phyloP scores from a whole-genome alignment of 768 basidiomycete species.

The Coprinopsis cinerea region DNA sequence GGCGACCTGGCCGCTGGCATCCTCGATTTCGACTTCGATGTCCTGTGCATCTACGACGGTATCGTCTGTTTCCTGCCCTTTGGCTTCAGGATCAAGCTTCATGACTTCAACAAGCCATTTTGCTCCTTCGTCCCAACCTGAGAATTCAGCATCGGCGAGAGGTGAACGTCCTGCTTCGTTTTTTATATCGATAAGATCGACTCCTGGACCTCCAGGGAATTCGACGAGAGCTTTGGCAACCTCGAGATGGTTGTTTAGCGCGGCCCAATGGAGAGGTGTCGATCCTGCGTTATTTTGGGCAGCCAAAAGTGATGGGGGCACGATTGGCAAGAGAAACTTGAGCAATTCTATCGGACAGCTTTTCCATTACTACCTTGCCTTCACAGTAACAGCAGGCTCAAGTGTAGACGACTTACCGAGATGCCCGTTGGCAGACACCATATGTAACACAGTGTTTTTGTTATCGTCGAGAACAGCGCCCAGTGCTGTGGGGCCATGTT shows the following conservation, averaged over 20 bases:
- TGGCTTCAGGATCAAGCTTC: constrained; percentile 52
- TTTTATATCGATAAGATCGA: constrained; percentile 68
- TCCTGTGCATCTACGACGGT: constrained; percentile 35
- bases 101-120: constrained; percentile 79
- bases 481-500: constrained; percentile 48
- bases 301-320: constrained; percentile 49
- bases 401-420: constrained; percentile 45
- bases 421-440: constrained; percentile 88
- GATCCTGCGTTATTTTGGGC: constrained; percentile 67
- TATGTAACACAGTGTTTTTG: constrained; percentile 78
- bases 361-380: constrained; percentile 35
- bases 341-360: constrained; percentile 62
- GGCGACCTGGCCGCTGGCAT: constrained; percentile 64
- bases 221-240: constrained; percentile 55
- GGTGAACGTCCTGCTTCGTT: constrained; percentile 69
- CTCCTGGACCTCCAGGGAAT: constrained; percentile 51
- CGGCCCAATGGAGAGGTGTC: constrained; percentile 89
- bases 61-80: constrained; percentile 27
- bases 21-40: constrained; percentile 66
- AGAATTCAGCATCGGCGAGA: constrained; percentile 76
- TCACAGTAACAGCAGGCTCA: not conserved
- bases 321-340: constrained; percentile 61
- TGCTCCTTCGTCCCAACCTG: constrained; percentile 80
- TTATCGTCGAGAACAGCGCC: constrained; percentile 59
- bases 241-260: constrained; percentile 72